These are phyloP conservation scores for Phytophthora sansomeana DNA, from an alignment of 352 stramenopile genomes.

Conservation along the genomic window DNA sequence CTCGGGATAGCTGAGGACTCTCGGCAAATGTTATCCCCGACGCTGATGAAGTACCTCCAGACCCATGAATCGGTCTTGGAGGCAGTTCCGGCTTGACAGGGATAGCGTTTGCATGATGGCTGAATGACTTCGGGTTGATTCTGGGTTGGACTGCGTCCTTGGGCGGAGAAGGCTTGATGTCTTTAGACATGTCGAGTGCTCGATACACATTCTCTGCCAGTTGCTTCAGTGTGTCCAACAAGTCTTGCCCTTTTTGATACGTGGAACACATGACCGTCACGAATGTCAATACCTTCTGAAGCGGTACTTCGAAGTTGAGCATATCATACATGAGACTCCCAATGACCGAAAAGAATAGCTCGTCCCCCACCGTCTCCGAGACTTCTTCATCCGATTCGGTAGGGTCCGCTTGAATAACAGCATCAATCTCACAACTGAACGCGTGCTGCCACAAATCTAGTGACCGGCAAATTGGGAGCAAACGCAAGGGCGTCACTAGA, in stretches of 20 bases:
- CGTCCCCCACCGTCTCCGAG: conserved; percentile 55
- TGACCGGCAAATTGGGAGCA: conserved; percentile 75
- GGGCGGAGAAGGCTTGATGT: conserved; percentile 49
- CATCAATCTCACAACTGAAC: conserved; percentile 81
- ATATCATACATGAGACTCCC: conserved; percentile 88
- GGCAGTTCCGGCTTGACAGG: conserved; percentile 1
- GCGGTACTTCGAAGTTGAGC: conserved; percentile 81
- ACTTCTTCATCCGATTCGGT: conserved; percentile 43
- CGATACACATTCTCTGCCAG: conserved; percentile 85
- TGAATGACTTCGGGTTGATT: conserved; percentile 21
- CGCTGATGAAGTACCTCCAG: conserved; percentile 5
- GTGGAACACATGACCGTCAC: conserved; percentile 85
- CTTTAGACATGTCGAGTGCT: conserved; percentile 82
- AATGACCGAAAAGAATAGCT: conserved; percentile 86
- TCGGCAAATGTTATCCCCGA: conserved; percentile 35
- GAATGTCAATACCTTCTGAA: conserved; percentile 80
- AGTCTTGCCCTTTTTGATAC: conserved; percentile 78
- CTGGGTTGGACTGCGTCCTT: conserved; percentile 31
- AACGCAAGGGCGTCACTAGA: conserved; percentile 64
- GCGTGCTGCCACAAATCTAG: conserved; percentile 89
- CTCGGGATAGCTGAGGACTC: conserved; percentile 49
- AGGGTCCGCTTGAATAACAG: conserved; percentile 51
- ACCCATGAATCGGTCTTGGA: conserved; percentile 5
- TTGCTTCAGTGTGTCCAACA: conserved; percentile 78
- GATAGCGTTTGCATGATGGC: neutral